phyloP scores from a whole-genome alignment of 495 filamentous ascomycete species.

The Talaromyces nanjingensis region DNA sequence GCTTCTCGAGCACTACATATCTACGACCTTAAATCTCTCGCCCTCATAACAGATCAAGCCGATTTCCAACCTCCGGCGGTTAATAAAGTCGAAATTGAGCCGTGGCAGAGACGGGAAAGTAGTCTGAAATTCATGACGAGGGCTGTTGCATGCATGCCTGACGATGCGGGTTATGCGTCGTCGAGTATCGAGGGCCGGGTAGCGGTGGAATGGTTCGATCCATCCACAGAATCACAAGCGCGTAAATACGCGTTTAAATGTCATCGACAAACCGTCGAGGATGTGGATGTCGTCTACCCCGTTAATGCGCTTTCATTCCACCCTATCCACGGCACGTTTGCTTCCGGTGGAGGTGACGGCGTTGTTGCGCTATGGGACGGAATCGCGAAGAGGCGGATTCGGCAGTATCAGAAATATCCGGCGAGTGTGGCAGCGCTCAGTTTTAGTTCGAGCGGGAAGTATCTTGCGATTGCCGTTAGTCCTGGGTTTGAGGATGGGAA shows the following conservation, averaged over 20 bases:
- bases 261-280: constrained; percentile 69
- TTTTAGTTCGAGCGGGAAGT: constrained; percentile 75
- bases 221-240: constrained; percentile 71
- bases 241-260: constrained; percentile 99
- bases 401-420: constrained; percentile 79
- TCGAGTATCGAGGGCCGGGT: constrained; percentile 88
- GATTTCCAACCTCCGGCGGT: constrained; percentile 22
- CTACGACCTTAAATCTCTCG: constrained; percentile 74
- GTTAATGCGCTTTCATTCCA: constrained; percentile 94
- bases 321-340: constrained; percentile 85
- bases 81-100: constrained; percentile 53
- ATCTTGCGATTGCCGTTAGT: constrained; percentile 75
- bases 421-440: constrained; percentile 68
- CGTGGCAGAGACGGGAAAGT: constrained; percentile 86
- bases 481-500: constrained; percentile 90
- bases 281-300: constrained; percentile 84
- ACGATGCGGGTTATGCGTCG: constrained; percentile 84
- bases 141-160: constrained; percentile 93
- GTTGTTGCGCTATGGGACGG: constrained; percentile 96
- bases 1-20: constrained; percentile 84
- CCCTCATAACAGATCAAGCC: constrained; percentile 43
- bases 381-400: constrained; percentile 79
- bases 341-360: constrained; percentile 86
- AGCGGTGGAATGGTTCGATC: constrained; percentile 96
- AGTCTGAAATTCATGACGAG: constrained; percentile 93